Evolutionary conservation across 148 eudicot genomes (phyloP), one percentile per base, ranked within the genome.

Genomic region (Arbutus unedo): DNA sequence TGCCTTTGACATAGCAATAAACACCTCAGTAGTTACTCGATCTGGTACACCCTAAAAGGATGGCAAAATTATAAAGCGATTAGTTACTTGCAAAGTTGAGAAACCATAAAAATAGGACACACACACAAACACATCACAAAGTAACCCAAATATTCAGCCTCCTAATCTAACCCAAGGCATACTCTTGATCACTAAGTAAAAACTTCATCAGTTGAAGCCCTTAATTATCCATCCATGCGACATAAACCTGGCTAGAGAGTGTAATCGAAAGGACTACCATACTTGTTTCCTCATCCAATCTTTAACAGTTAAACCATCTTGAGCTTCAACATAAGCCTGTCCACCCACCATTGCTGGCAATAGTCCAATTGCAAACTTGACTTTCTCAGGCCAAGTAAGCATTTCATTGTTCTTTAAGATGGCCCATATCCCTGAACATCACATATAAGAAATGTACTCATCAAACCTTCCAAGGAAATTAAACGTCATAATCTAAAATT

Each of bases 1-100:
- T 49, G 99, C 98, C 89, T 97, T 97, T 84, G 99, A 97, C 99
- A 97, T 97, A 90, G 99, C 97, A 86, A 97, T 95, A 76, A 97
- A 97, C 79, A 97, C 99, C 90, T 97, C 99, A 70, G 91, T 88
- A 38, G 99, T 97, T 45, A 97, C 98, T 76, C 99, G 92, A 81
- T 94, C 99, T 73, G 99, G 99, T 86, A 97, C 66, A 44, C 98
- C 99, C 99, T 97, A 83, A 78, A 85, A 79, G 14, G 55, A 31
- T 41, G 21, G 41, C 72, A 66, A 56, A 23, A 73, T 15, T 19
- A 48, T 74, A 55, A 72, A 78, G 10, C 60, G 3, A 56, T 72
- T 67, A 86, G 47, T 70, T 54, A 60, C 62, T 60, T 44, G 43
- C 5, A 31, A 31, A 73, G 60, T 64, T 79, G 72, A 78, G 76